Percentiles rank a stretch among this genome's conserved stretches.
phyloP scores from a whole-genome alignment of 495 filamentous ascomycete genomes.

The Daldinia vernicosa region DNA sequence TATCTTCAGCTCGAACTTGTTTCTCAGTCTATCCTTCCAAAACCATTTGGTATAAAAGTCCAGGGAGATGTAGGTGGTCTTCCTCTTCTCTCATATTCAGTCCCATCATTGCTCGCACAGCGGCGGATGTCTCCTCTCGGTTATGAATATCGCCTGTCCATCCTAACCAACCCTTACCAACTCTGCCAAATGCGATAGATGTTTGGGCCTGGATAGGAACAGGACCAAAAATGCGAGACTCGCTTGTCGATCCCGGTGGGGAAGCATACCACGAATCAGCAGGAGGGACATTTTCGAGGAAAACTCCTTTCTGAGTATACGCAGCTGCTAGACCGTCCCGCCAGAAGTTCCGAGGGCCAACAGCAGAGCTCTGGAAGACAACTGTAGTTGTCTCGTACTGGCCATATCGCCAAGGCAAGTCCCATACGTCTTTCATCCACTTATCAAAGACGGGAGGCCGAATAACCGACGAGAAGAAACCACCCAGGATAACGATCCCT shows the following conservation, averaged over 20 bases:
- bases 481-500: background rate
- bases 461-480: background rate
- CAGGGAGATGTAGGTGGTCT: background rate
- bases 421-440: slow-evolving; percentile 6
- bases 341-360: background rate
- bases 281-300: background rate
- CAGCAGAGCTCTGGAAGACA: background rate
- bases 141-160: slow-evolving; percentile 1
- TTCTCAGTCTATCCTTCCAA: background rate
- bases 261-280: background rate
- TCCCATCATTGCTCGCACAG: slow-evolving; percentile 6
- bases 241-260: background rate
- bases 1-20: background rate
- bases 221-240: background rate
- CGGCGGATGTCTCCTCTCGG: background rate
- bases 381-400: slow-evolving; percentile 2
- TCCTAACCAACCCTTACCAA: slow-evolving; percentile 1
- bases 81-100: background rate
- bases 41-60: background rate
- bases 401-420: background rate
- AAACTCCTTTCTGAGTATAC: background rate
- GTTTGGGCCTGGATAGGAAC: background rate
- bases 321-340: background rate
- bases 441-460: background rate
- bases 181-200: background rate